These are phyloP conservation scores for Russula griseocarnosa DNA, from an alignment of 768 basidiomycete genomes.

Conservation along the genomic window DNA sequence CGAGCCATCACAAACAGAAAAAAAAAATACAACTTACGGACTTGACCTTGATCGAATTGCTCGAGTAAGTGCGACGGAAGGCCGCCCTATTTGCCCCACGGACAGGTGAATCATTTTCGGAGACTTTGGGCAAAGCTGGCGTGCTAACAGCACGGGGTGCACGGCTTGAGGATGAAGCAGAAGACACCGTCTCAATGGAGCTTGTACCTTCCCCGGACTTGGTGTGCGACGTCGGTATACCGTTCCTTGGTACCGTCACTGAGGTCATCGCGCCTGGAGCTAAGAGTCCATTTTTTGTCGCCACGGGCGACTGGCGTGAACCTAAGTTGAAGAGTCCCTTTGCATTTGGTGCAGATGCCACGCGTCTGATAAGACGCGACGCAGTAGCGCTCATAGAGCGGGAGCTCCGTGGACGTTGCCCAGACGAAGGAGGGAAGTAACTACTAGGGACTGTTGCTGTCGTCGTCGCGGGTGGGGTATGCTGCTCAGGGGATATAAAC, in stretches of 20 bases:
- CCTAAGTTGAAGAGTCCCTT: conserved; percentile 78
- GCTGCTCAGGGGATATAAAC: conserved; percentile 29
- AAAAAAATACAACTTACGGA: conserved; percentile 59
- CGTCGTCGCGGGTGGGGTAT: conserved; percentile 44
- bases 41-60: conserved; percentile 93
- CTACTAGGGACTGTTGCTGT: conserved; percentile 43
- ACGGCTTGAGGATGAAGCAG: conserved; percentile 62
- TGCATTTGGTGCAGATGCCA: conserved; percentile 94
- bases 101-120: conserved; percentile 38
- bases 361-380: conserved; percentile 87
- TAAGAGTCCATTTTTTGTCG: conserved; percentile 73
- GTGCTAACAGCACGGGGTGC: conserved; percentile 36
- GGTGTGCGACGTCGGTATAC: conserved; percentile 43
- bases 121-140: conserved; percentile 39
- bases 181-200: conserved; percentile 76
- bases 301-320: conserved; percentile 48
- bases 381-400: conserved; percentile 69
- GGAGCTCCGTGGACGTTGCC: conserved; percentile 52
- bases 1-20: conserved; percentile 15
- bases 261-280: conserved; percentile 64
- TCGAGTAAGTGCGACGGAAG: conserved; percentile 93
- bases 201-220: conserved; percentile 47
- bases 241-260: conserved; percentile 48
- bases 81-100: conserved; percentile 60
- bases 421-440: conserved; percentile 40